Conservation (phyloP, 495 filamentous ascomycete species). For the Hypoxylon fragiforme region DNA sequence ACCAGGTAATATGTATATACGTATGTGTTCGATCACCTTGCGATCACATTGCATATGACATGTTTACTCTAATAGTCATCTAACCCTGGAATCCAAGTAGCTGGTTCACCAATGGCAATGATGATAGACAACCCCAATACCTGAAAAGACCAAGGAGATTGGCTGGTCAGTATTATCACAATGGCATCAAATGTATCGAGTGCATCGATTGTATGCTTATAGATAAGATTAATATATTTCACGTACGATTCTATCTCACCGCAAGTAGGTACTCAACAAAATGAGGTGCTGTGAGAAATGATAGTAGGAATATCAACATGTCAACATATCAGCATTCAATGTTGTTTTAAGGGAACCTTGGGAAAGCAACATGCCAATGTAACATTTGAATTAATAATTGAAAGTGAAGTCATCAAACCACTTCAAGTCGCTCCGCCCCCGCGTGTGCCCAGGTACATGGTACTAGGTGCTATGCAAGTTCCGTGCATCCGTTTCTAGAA, state of each 20-base stretch:
- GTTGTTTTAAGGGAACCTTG: background rate
- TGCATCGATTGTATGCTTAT: too few species aligned
- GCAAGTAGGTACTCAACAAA: background rate
- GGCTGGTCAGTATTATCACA: background rate
- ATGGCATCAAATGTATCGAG: too few species aligned
- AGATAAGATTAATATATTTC: conserved; percentile 10
- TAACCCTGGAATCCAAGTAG: too few species aligned
- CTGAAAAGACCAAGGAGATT: background rate
- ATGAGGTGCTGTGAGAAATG: too few species aligned
- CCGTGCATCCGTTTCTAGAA: conserved; percentile 23
- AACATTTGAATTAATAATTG: background rate
- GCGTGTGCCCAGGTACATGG: conserved; percentile 6
- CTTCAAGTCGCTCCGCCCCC: background rate
- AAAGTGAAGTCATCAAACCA: conserved; percentile 1
- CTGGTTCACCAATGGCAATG: too few species aligned
- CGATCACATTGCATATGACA: too few species aligned
- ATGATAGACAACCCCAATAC: too few species aligned
- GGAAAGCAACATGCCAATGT: conserved; percentile 4
- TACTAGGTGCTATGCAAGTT: background rate
- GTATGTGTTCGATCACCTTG: too few species aligned
- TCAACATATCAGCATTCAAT: too few species aligned
- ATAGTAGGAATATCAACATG: too few species aligned
- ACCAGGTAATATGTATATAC: background rate
- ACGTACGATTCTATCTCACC: conserved; percentile 19
- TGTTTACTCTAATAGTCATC: too few species aligned